A percentile compares a stretch with the other conserved stretches of the same genome.
Evolutionary conservation across 805 yeast genomes (phyloP).

Genomic region (Yarrowia sp.): DNA sequence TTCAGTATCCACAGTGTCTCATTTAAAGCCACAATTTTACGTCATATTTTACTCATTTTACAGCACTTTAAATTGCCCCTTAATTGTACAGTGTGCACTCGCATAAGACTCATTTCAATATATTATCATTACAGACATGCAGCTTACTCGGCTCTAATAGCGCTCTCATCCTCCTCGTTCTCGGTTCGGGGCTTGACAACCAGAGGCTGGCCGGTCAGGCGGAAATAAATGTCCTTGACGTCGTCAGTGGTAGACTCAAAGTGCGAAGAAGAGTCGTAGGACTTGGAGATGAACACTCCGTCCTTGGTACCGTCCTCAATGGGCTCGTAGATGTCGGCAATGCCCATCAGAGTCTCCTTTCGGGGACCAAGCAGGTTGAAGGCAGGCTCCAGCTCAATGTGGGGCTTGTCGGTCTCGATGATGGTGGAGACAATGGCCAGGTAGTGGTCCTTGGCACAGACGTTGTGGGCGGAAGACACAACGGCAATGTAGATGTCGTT

Average conservation of each 20-base stretch:
- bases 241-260: slow-evolving; percentile 96
- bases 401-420: slow-evolving; percentile 90
- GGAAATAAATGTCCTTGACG: slow-evolving; percentile 86
- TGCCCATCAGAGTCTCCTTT: slow-evolving; percentile 87
- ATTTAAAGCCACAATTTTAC: no score
- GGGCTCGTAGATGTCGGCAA: slow-evolving; percentile 89
- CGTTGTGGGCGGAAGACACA: slow-evolving; percentile 84
- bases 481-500: slow-evolving; percentile 94
- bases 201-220: slow-evolving; percentile 89
- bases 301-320: slow-evolving; percentile 75
- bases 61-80: no score
- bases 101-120: slow-evolving; percentile 1
- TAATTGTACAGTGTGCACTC: no score
- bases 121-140: slow-evolving; percentile 26
- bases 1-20: no score
- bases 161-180: slow-evolving; percentile 45
- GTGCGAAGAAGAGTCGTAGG: slow-evolving; percentile 93
- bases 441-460: slow-evolving; percentile 82
- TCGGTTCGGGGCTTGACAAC: slow-evolving; percentile 74
- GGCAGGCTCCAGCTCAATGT: slow-evolving; percentile 89
- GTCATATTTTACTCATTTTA: no score
- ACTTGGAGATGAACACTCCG: slow-evolving; percentile 76
- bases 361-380: slow-evolving; percentile 79
- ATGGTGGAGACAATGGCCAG: slow-evolving; percentile 92
- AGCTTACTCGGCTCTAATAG: slow-evolving; percentile 27